Conservation (phyloP, 805 yeast species). For the Wickerhamiella shivajii region DNA sequence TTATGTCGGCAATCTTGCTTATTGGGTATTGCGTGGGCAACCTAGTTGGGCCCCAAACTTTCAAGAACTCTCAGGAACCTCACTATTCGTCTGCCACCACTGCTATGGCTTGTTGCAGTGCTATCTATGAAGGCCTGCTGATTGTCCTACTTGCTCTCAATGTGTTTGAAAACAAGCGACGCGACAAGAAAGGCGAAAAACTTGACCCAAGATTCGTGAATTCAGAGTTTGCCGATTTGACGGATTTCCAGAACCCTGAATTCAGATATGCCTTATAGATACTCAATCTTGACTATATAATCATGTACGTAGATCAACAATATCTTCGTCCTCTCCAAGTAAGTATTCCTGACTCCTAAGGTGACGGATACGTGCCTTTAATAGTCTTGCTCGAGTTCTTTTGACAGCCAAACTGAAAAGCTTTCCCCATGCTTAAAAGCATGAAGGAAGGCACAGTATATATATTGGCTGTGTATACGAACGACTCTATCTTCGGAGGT, state of each 20-base stretch:
- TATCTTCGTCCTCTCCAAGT: no score
- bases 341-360: no score
- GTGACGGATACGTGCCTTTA: no score
- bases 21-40: constrained; percentile 57
- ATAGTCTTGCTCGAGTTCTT: no score
- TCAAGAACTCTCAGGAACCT: constrained; percentile 42
- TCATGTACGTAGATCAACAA: no score
- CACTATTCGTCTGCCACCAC: constrained; percentile 40
- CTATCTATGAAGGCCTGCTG: constrained; percentile 25
- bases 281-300: no score
- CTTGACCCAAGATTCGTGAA: constrained; percentile 2
- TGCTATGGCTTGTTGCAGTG: constrained; percentile 40
- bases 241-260: constrained; percentile 37
- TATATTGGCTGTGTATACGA: no score
- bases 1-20: constrained; percentile 42
- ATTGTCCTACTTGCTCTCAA: constrained; percentile 16
- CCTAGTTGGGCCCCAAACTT: constrained; percentile 61
- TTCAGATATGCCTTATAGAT: constrained; percentile 30
- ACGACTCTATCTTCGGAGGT: no score
- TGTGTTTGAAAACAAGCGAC: constrained; percentile 8
- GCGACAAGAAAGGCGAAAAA: constrained; percentile 6
- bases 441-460: no score
- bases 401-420: no score
- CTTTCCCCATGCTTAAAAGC: no score
- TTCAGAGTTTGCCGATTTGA: constrained; percentile 31